Evolutionary conservation across 164 flowering plant species (phyloP).

Genomic region (Platanus orientalis): DNA sequence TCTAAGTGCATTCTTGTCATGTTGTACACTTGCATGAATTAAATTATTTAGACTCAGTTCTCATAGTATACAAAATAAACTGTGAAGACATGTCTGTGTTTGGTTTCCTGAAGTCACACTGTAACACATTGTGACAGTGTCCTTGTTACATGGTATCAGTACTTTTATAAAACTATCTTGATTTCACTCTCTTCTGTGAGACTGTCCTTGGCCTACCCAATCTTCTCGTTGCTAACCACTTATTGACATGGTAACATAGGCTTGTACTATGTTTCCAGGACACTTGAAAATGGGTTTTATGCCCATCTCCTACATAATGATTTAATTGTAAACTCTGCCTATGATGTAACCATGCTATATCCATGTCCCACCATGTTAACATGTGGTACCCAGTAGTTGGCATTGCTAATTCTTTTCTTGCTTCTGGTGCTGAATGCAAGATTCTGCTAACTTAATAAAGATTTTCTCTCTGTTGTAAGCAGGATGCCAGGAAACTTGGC

Average conservation of each 20-base stretch:
- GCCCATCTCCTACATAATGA: background rate
- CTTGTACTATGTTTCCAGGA: background rate
- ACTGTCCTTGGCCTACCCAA: too few species aligned
- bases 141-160: too few species aligned
- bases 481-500: constrained; percentile 79
- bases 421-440: background rate
- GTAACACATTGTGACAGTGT: too few species aligned
- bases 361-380: background rate
- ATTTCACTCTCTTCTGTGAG: too few species aligned
- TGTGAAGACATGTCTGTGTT: too few species aligned
- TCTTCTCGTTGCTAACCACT: too few species aligned
- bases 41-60: too few species aligned
- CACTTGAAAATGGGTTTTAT: background rate
- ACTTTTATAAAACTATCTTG: too few species aligned
- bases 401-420: background rate
- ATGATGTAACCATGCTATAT: background rate
- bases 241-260: background rate
- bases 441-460: background rate
- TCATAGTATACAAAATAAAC: too few species aligned
- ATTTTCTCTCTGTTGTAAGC: constrained; percentile 8
- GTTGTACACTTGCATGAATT: too few species aligned
- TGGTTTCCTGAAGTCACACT: too few species aligned
- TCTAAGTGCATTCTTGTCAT: too few species aligned
- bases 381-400: background rate
- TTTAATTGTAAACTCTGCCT: background rate